Evolutionary conservation across 2,329 filamentous ascomycete species (phyloP).

Genomic region (Colletotrichum sp.): DNA sequence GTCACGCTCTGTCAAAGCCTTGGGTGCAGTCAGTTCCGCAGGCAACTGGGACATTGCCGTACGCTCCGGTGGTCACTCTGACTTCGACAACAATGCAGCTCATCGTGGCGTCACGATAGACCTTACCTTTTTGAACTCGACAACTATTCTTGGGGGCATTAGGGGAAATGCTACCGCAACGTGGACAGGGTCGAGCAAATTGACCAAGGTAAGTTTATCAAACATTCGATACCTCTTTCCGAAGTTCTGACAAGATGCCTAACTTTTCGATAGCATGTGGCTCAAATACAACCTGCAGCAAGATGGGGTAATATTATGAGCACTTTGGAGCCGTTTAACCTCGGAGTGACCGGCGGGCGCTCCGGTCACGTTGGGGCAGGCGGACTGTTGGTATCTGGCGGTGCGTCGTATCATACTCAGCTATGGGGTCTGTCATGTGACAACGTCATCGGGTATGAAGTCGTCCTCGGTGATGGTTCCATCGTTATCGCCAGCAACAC

Average conservation of each 20-base stretch:
- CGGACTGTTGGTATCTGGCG: constrained; percentile 34
- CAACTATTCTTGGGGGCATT: constrained; percentile 24
- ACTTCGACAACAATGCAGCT: constrained; percentile 46
- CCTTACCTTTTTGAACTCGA: constrained; percentile 34
- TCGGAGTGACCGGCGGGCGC: constrained; percentile 27
- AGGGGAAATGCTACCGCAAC: not conserved
- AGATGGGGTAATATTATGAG: constrained; percentile 27
- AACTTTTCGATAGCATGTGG: constrained; percentile 8
- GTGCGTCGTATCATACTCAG: constrained; percentile 26
- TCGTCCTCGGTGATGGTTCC: constrained; percentile 48
- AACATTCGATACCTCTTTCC: not conserved
- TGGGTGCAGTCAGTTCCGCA: not conserved
- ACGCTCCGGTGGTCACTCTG: constrained; percentile 50
- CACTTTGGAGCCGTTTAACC: constrained; percentile 22
- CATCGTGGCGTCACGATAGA: constrained; percentile 43
- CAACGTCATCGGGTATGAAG: constrained; percentile 45
- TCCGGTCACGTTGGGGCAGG: constrained; percentile 27
- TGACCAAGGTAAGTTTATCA: not conserved
- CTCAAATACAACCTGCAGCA: constrained; percentile 32
- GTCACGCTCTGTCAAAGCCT: constrained; percentile 16
- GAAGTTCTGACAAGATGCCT: not conserved
- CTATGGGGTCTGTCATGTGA: constrained; percentile 46
- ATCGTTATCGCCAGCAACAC: constrained; percentile 43
- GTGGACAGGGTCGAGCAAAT: not conserved
- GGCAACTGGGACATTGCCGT: constrained; percentile 34